Conservation (phyloP, 768 basidiomycete genomes). For the Cubamyces sp. region DNA sequence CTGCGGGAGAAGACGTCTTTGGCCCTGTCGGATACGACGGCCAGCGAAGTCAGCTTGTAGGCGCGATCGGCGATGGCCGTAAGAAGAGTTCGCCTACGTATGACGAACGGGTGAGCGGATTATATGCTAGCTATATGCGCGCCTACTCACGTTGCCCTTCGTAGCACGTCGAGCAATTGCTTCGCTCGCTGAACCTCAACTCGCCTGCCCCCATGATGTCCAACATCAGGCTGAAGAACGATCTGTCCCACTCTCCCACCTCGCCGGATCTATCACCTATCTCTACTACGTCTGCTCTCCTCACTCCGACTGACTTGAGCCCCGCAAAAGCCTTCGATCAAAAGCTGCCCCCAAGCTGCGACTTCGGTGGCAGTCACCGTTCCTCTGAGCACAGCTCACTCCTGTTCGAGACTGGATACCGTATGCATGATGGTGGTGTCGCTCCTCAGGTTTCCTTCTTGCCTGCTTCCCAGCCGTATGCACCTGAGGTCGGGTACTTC, state of each 20-base stretch:
- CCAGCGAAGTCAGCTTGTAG: slow-evolving; percentile 54
- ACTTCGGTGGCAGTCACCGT: slow-evolving; percentile 38
- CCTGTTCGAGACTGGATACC: slow-evolving; percentile 49
- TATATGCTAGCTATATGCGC: slow-evolving; percentile 27
- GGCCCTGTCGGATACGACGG: slow-evolving; percentile 51
- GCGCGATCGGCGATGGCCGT: slow-evolving; percentile 81
- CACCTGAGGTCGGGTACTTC: slow-evolving; percentile 32
- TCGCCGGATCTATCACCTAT: slow-evolving; percentile 75
- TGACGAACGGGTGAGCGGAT: slow-evolving; percentile 53
- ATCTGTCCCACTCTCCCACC: slow-evolving; percentile 46
- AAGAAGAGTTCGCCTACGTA: slow-evolving; percentile 62
- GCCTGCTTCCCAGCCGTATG: background rate
- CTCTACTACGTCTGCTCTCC: slow-evolving; percentile 68
- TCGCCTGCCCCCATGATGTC: slow-evolving; percentile 60
- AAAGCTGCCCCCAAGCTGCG: slow-evolving; percentile 58
- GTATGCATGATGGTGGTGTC: slow-evolving; percentile 9
- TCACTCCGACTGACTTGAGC: slow-evolving; percentile 77
- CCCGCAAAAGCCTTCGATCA: slow-evolving; percentile 65
- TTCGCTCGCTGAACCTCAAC: slow-evolving; percentile 78
- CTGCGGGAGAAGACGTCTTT: slow-evolving; percentile 64
- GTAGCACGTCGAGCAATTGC: slow-evolving; percentile 80
- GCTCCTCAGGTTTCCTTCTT: slow-evolving; percentile 5
- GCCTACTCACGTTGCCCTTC: slow-evolving; percentile 25
- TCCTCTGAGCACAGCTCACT: slow-evolving; percentile 42
- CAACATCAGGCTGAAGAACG: slow-evolving; percentile 47